phyloP scores from a whole-genome alignment of 148 eudicot genomes.

The Selenicereus undatus region DNA sequence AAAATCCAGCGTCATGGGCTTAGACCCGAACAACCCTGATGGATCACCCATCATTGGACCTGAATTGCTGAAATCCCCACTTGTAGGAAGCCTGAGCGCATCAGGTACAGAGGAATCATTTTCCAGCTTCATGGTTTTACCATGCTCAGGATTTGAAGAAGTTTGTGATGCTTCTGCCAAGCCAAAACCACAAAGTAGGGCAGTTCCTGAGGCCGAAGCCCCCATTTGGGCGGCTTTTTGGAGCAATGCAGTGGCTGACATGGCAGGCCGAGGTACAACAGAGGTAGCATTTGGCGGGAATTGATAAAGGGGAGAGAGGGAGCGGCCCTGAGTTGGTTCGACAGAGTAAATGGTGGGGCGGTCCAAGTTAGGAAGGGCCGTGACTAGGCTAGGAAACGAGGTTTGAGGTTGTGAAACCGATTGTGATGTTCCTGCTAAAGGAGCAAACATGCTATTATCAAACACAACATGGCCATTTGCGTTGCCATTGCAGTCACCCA shows the following conservation, averaged over 20 bases:
- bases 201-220: conserved; percentile 44
- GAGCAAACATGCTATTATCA: conserved; percentile 33
- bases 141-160: conserved; percentile 10
- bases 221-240: conserved; percentile 81
- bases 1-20: conserved; percentile 63
- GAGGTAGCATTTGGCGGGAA: conserved; percentile 31
- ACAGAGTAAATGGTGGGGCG: background rate
- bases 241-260: conserved; percentile 76
- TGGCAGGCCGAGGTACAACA: conserved; percentile 31
- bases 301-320: conserved; percentile 51
- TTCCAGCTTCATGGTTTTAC: conserved; percentile 26
- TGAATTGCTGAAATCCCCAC: conserved; percentile 14
- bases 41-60: conserved; percentile 38
- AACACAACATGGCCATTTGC: conserved; percentile 21
- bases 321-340: conserved; percentile 52
- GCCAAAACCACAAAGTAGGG: conserved; percentile 56
- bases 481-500: background rate
- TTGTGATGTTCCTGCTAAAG: conserved; percentile 28
- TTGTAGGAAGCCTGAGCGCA: conserved; percentile 34
- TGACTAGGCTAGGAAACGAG: conserved; percentile 26
- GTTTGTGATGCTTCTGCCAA: conserved; percentile 27
- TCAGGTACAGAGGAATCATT: conserved; percentile 19
- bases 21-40: conserved; percentile 30
- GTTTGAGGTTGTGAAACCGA: conserved; percentile 9
- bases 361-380: conserved; percentile 29